Conservation (phyloP, 78 protist genomes). For the Anaeramoeba ignava region DNA sequence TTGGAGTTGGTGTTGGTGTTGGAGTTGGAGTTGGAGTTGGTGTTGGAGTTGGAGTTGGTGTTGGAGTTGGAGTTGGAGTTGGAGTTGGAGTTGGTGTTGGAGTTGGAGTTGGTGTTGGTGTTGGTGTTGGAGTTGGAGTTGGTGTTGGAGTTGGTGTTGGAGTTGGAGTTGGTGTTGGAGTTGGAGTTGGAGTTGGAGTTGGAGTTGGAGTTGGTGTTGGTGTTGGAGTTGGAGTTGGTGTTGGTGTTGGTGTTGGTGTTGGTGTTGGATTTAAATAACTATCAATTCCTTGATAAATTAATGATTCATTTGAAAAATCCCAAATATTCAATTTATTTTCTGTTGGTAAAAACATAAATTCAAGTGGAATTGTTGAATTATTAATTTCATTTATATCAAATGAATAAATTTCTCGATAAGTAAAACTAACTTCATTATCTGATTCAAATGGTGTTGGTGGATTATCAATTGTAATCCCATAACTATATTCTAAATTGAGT, state of each 20-base stretch:
- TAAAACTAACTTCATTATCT: too few relatives aligned
- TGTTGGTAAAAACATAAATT: too few relatives aligned
- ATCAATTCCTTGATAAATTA: too few relatives aligned
- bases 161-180: neutral
- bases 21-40: neutral
- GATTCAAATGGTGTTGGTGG: too few relatives aligned
- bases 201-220: neutral
- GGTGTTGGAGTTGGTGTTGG: neutral
- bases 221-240: neutral
- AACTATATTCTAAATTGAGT: too few relatives aligned
- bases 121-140: neutral
- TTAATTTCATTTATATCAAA: too few relatives aligned
- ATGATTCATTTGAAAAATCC: too few relatives aligned
- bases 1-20: neutral
- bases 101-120: neutral
- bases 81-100: neutral
- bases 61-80: neutral
- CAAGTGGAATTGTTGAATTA: too few relatives aligned
- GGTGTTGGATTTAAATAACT: neutral
- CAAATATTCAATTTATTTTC: too few relatives aligned
- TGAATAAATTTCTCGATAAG: too few relatives aligned
- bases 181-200: neutral
- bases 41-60: conserved; percentile 3
- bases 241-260: neutral
- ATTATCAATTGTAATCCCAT: too few relatives aligned